Evolutionary conservation across 345 rosid genomes (phyloP), one percentile per base, ranked within the genome.

Genomic region (Pugionium dolabratum): DNA sequence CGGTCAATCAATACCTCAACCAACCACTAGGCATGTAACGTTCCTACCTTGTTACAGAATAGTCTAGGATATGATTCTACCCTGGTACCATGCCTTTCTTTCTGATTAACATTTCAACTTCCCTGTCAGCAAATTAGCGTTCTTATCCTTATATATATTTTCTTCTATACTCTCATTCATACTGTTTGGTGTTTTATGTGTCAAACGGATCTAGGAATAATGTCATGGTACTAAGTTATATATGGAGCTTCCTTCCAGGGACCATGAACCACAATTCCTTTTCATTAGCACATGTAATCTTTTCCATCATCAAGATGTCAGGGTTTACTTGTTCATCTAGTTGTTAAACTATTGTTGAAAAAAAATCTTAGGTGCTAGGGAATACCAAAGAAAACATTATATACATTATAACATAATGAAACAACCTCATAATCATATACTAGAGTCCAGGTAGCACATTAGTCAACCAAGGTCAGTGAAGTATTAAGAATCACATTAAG

Each of bases 1-100:
- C 90, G 30, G 86, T 90, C 62, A 93, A 90, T 75, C 74, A 79
- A 65, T 72, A 71, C 73, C 79, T 90, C 44, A 93, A 93, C 74
- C 83, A 75, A 71, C 95, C 92, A 53, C 64, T 93, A 80, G 97
- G 97, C 89, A 81, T 47, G 54, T 75, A 48, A 50, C 52, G 39
- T 62, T 45, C 46, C 44, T 70, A 49, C 67, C 70, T 72, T 48
- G 53, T 65, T 33, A 39, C 37, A 46, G 3, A 34, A 32, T 30
- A 44, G 48, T 61, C 45, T 62, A 28, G 51, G 59, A 67, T 47
- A 11, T 35, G 56, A 37, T 56, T 36, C 4, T 11, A 11, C 37
- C 5, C 4, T 56, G 32, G 61, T 33, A 59, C 26, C 33, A 33
- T 47, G 9, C 59, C 36, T 25, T 47, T 49, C 50, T 25, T 59